Conservation (phyloP, 345 rosid genomes). For the Excoecaria cochinchinensis region DNA sequence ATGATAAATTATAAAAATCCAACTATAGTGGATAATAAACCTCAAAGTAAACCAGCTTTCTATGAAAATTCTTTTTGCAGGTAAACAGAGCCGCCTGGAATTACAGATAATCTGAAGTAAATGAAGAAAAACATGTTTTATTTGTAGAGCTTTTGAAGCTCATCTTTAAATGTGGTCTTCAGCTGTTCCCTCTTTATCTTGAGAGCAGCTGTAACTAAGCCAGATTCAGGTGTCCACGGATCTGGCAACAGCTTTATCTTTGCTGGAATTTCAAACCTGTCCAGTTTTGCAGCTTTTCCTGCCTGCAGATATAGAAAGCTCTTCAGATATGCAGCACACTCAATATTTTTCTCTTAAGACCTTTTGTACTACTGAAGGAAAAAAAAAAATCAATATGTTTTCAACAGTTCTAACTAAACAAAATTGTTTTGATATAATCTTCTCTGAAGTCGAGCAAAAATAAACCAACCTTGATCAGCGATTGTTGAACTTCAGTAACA, state of each 20-base stretch:
- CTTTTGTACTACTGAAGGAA: too few species aligned
- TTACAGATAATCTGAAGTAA: background rate
- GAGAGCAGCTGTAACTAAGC: slow-evolving; percentile 70
- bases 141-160: slow-evolving; percentile 56
- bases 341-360: too few species aligned
- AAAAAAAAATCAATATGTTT: background rate
- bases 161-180: slow-evolving; percentile 62
- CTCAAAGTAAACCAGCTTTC: background rate
- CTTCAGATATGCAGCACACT: background rate
- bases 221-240: slow-evolving; percentile 82
- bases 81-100: background rate
- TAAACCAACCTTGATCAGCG: slow-evolving; percentile 57
- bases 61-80: background rate
- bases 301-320: slow-evolving; percentile 42
- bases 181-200: slow-evolving; percentile 76
- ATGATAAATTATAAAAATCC: background rate
- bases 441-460: background rate
- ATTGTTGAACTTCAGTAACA: slow-evolving; percentile 60
- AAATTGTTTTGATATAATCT: background rate
- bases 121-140: slow-evolving; percentile 23
- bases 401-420: background rate
- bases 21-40: background rate
- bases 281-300: slow-evolving; percentile 58
- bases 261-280: slow-evolving; percentile 73
- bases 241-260: slow-evolving; percentile 73